Percentiles rank a stretch among this genome's conserved stretches.
phyloP scores from a whole-genome alignment of 2,329 filamentous ascomycete species.

The Ascochyta pisi region DNA sequence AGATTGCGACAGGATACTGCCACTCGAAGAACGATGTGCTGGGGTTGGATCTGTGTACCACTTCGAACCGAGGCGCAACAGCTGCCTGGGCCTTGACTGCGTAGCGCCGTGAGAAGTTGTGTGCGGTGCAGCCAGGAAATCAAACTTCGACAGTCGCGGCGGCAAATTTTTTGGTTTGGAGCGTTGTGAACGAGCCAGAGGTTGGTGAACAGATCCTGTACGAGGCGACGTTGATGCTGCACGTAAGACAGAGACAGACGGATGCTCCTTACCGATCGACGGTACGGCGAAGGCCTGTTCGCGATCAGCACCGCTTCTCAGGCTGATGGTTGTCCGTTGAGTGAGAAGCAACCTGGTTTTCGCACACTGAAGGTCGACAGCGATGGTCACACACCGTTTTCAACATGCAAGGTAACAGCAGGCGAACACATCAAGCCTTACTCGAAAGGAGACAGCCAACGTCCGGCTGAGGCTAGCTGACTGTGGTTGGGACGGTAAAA shows the following conservation, averaged over 20 bases:
- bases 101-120: neutral
- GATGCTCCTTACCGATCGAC: too few relatives aligned
- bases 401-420: neutral
- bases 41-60: neutral
- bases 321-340: neutral
- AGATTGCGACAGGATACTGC: neutral
- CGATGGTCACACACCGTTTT: neutral
- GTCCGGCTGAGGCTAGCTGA: neutral
- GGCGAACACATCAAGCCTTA: neutral
- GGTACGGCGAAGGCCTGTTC: too few relatives aligned
- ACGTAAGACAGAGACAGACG: too few relatives aligned
- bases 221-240: neutral
- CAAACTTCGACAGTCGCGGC: neutral
- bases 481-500: neutral
- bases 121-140: neutral
- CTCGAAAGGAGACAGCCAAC: neutral
- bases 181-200: neutral
- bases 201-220: neutral
- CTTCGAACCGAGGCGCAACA: neutral
- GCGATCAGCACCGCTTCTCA: neutral
- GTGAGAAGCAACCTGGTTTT: neutral
- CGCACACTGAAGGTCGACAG: neutral
- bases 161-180: neutral
- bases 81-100: neutral
- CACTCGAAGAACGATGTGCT: neutral